Conservation (phyloP, 2,329 filamentous ascomycete genomes). For the Harringtonia aguacate region DNA sequence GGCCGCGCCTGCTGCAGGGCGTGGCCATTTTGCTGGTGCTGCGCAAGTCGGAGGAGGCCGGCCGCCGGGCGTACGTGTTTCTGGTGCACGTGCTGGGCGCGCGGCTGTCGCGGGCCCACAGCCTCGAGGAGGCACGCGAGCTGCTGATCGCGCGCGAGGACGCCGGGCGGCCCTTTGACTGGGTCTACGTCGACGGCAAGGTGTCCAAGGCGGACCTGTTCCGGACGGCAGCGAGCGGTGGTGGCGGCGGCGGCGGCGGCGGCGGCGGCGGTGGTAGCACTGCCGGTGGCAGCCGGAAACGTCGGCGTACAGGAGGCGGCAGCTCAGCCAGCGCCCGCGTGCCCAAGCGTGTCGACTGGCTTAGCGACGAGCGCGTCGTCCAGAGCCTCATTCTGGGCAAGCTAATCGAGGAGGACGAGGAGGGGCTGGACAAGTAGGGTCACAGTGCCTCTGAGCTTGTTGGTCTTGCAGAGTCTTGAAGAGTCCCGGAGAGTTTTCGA, state of each 20-base stretch:
- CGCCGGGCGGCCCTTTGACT: slow-evolving; percentile 48
- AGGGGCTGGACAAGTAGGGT: neutral
- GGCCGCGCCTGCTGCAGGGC: slow-evolving; percentile 53
- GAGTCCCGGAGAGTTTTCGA: too few relatives aligned
- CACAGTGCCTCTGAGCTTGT: neutral
- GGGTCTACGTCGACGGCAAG: slow-evolving; percentile 68
- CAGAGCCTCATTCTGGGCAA: slow-evolving; percentile 86
- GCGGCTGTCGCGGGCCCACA: slow-evolving; percentile 53
- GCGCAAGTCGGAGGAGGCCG: slow-evolving; percentile 51
- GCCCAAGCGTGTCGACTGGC: slow-evolving; percentile 49
- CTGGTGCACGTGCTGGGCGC: slow-evolving; percentile 71
- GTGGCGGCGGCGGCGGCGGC: slow-evolving; percentile 7
- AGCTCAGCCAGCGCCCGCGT: slow-evolving; percentile 19
- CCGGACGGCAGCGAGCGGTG: too few relatives aligned
- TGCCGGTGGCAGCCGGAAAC: too few relatives aligned
- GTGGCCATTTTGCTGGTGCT: slow-evolving; percentile 65
- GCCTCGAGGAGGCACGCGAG: slow-evolving; percentile 52
- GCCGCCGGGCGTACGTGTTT: slow-evolving; percentile 66
- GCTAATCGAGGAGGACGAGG: slow-evolving; percentile 54
- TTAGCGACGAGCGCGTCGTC: slow-evolving; percentile 79
- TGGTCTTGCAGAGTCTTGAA: too few relatives aligned
- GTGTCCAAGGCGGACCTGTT: slow-evolving; percentile 18
- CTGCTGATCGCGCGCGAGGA: slow-evolving; percentile 41
- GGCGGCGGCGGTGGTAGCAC: slow-evolving; percentile 5
- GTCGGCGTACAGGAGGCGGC: too few relatives aligned